Evolutionary conservation across 192 early-diverging fungal genomes (phyloP).

Genomic region (Podila verticillata): DNA sequence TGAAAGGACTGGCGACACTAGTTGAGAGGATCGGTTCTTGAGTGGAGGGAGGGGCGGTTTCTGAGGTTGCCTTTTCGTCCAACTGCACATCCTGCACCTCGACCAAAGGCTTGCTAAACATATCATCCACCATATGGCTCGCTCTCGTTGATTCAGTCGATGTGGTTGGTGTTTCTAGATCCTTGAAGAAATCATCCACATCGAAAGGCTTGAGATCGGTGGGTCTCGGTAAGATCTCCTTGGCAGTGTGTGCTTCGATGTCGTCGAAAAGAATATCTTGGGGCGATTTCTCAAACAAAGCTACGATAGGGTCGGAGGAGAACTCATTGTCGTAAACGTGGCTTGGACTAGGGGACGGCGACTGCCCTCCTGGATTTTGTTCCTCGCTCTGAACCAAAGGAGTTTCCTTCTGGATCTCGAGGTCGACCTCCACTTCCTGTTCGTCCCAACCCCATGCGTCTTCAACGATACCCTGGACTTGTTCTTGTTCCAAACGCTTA

Average conservation of each 20-base stretch:
- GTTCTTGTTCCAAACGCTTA: neutral
- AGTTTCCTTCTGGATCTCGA: slow-evolving; percentile 8
- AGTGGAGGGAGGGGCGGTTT: neutral
- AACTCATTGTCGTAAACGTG: neutral
- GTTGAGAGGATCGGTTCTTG: too few species aligned
- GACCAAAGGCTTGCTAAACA: too few species aligned
- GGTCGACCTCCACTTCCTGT: slow-evolving; percentile 14
- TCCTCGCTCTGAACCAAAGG: neutral
- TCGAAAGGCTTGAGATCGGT: neutral
- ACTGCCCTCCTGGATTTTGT: neutral
- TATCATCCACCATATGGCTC: too few species aligned
- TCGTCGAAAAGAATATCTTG: neutral
- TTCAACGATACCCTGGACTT: neutral
- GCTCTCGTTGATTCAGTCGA: neutral
- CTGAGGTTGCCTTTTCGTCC: neutral
- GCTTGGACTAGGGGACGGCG: neutral
- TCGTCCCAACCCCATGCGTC: slow-evolving; percentile 51
- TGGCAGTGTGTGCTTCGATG: neutral
- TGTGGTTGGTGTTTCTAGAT: neutral
- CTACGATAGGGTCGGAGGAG: neutral
- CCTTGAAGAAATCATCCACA: slow-evolving; percentile 9
- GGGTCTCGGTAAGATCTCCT: too few species aligned
- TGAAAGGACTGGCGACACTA: neutral
- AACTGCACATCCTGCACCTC: neutral
- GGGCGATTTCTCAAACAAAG: neutral